A percentile compares a stretch with the other conserved stretches of the same genome.
Conservation (phyloP, 805 yeast genomes). For the Priceomyces medius region DNA sequence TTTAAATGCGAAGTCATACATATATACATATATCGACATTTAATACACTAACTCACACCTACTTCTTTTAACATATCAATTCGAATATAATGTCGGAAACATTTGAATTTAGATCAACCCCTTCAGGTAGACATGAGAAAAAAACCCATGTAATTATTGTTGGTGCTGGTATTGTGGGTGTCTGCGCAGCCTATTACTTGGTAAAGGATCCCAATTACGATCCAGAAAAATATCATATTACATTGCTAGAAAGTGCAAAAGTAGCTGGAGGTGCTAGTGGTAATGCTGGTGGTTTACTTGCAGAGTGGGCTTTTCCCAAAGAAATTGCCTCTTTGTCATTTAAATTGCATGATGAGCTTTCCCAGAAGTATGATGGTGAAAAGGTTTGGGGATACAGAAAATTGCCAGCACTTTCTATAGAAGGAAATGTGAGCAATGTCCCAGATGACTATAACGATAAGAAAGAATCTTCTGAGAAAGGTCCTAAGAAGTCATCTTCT, state of each 20-base stretch:
- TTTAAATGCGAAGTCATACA: no score
- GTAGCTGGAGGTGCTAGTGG: slow-evolving; percentile 98
- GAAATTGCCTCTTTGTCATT: slow-evolving; percentile 89
- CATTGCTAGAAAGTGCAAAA: slow-evolving; percentile 81
- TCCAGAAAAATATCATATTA: slow-evolving; percentile 70
- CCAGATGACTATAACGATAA: slow-evolving; percentile 21
- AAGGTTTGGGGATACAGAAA: slow-evolving; percentile 91
- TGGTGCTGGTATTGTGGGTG: slow-evolving; percentile 96
- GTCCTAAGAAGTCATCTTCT: slow-evolving; percentile 40
- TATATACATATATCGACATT: no score
- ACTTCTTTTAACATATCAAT: no score
- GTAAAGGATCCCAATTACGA: slow-evolving; percentile 81
- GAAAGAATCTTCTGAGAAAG: slow-evolving; percentile 16
- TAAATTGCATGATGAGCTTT: slow-evolving; percentile 77
- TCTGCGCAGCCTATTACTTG: slow-evolving; percentile 86
- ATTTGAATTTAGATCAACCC: slow-evolving; percentile 34
- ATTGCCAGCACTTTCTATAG: slow-evolving; percentile 80
- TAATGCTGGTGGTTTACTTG: slow-evolving; percentile 93
- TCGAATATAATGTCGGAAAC: slow-evolving; percentile 25
- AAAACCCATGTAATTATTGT: slow-evolving; percentile 80
- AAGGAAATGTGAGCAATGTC: slow-evolving; percentile 63
- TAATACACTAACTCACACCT: no score
- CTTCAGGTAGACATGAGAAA: slow-evolving; percentile 52
- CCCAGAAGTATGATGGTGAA: slow-evolving; percentile 78
- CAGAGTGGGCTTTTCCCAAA: slow-evolving; percentile 96